Evolutionary conservation across 352 stramenopile genomes (phyloP).

Genomic region (Phytophthora tentaculata): DNA sequence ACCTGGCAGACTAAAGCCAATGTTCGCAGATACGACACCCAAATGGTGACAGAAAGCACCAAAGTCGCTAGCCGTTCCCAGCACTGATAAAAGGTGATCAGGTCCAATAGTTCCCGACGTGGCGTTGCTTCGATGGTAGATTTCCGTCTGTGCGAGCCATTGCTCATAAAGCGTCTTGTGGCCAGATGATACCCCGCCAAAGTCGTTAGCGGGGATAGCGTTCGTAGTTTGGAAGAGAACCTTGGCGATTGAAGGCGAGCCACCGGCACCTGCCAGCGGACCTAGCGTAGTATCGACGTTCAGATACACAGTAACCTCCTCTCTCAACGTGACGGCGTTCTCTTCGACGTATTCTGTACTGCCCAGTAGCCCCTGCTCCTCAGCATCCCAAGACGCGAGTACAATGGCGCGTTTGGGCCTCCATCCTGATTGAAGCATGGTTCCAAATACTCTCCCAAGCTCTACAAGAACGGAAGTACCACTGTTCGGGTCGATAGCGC

Average conservation of each 20-base stretch:
- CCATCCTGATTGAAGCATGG: slow-evolving; percentile 60
- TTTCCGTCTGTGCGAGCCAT: neutral
- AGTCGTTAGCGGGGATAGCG: neutral
- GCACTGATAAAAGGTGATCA: neutral
- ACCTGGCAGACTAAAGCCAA: neutral
- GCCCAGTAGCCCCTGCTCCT: slow-evolving; percentile 67
- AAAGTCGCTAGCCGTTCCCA: neutral
- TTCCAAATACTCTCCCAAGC: slow-evolving; percentile 58
- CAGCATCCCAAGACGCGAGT: slow-evolving; percentile 71
- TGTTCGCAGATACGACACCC: neutral
- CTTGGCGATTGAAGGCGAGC: neutral
- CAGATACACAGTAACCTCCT: slow-evolving; percentile 66
- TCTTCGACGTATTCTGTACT: slow-evolving; percentile 88
- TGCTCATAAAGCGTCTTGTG: neutral
- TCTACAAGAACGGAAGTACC: slow-evolving; percentile 64
- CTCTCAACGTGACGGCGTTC: slow-evolving; percentile 43
- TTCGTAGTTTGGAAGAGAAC: neutral
- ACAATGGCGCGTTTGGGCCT: slow-evolving; percentile 64
- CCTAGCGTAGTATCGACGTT: neutral
- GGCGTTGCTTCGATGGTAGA: neutral
- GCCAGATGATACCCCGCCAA: neutral
- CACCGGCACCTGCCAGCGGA: neutral
- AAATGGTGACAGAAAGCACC: neutral
- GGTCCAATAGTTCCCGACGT: neutral
- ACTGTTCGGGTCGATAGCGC: slow-evolving; percentile 27